These are phyloP conservation scores for Pestalotiopsis sp. DNA, from an alignment of 2,329 filamentous ascomycete genomes.

Conservation along the genomic window DNA sequence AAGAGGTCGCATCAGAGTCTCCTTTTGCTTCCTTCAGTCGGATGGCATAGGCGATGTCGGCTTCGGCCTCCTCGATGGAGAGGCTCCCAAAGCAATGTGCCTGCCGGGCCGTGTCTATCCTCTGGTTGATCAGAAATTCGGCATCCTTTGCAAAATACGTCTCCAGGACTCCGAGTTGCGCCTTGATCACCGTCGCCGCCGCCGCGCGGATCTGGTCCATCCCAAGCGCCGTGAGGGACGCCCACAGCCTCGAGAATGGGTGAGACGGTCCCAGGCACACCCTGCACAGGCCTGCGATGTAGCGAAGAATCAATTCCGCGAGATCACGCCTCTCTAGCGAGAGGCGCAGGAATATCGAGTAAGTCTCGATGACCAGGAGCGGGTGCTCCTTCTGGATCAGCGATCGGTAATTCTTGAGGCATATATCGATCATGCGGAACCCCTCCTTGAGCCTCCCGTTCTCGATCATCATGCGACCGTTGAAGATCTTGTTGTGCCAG, in stretches of 20 bases:
- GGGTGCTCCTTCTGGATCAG: background rate
- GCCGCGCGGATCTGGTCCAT: background rate
- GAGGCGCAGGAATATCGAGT: background rate
- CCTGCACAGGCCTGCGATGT: background rate
- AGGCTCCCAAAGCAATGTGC: background rate
- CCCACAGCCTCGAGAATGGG: slow-evolving; percentile 1
- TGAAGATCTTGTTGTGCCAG: slow-evolving; percentile 2
- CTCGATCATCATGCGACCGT: background rate
- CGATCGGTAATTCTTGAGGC: slow-evolving; percentile 1
- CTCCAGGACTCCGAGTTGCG: background rate
- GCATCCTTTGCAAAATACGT: slow-evolving; percentile 4
- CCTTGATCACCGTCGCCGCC: background rate
- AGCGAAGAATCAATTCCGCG: background rate
- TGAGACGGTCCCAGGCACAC: background rate
- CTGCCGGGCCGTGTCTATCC: slow-evolving; percentile 1
- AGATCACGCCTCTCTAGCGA: background rate
- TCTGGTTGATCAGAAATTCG: background rate
- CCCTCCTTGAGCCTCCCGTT: slow-evolving; percentile 3
- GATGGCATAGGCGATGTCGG: background rate
- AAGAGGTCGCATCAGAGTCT: background rate
- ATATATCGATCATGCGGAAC: slow-evolving; percentile 3
- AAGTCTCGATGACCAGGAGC: slow-evolving; percentile 8
- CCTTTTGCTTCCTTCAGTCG: background rate
- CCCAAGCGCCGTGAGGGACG: background rate
- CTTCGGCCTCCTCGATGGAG: background rate